Conservation (phyloP, 2,329 filamentous ascomycete genomes). For the Trichoderma aggressivum region DNA sequence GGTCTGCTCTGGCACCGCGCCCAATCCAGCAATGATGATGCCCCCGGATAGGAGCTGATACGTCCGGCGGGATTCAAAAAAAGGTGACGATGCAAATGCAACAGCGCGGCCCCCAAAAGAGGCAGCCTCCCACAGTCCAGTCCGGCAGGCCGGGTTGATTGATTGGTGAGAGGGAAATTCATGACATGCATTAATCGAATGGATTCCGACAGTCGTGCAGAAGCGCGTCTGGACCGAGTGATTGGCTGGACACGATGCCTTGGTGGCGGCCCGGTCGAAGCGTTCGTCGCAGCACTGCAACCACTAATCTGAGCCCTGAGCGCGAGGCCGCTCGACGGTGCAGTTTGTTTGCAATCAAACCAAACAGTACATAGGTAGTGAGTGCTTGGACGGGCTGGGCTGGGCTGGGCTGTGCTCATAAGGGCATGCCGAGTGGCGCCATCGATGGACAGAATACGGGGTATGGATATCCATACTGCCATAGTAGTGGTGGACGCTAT, state of each 20-base stretch:
- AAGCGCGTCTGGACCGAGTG: constrained; percentile 20
- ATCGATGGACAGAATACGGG: background rate
- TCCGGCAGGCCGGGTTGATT: constrained; percentile 18
- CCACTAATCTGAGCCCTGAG: constrained; percentile 1
- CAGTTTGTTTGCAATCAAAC: background rate
- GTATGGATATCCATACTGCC: too few relatives aligned
- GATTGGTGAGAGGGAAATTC: constrained; percentile 20
- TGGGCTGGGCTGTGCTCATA: background rate
- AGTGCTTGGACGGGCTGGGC: background rate
- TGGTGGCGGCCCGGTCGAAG: background rate
- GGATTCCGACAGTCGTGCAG: constrained; percentile 20
- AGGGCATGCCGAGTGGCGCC: constrained; percentile 5
- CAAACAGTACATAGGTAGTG: too few relatives aligned
- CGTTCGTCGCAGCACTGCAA: constrained; percentile 15
- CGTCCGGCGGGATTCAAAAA: background rate
- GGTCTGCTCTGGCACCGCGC: background rate
- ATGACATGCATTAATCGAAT: constrained; percentile 26
- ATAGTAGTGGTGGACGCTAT: background rate
- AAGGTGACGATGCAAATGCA: background rate
- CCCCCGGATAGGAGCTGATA: background rate
- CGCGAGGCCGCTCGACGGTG: background rate
- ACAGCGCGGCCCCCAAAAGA: constrained; percentile 7
- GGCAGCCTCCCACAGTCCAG: constrained; percentile 6
- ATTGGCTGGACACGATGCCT: constrained; percentile 18
- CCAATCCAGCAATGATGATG: background rate